Evolutionary conservation across 176 grass and related monocot genomes (phyloP), one percentile per base, ranked within the genome.

Genomic region (Pharus latifolius): DNA sequence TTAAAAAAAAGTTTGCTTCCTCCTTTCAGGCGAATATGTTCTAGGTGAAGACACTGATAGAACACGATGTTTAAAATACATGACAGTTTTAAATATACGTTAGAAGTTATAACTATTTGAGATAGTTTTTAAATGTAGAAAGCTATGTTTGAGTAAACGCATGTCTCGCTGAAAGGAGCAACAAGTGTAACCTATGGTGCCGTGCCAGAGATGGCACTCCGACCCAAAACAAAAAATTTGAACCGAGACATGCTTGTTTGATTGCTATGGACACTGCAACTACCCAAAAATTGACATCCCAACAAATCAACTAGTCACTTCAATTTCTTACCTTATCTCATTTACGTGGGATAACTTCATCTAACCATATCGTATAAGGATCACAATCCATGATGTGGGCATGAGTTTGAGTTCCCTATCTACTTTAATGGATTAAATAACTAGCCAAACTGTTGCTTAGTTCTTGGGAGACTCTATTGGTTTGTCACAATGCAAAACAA

Each of bases 201-300:
- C 74, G 67, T 66, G 42, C 51, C 22, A 1, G 20, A 28, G 18
- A 25, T 44, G 67, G 67, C 60, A 12, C 1, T 16, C 13, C 22
- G 13, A 31, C 18, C 22, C 30, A 38, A 3, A 24, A 49, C 22
- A 3, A 35, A 22, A 35, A 2, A 3, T 6, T 19, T 7, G 44
- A 41, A 78, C 80, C 27, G 23, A 37, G 41, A 15, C 11, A 17
- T 0, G 26, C 10, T 1, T 4, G 24, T 3, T 5, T 1, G 44
- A 29, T 74, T 28, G 70, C 15, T 23, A 76, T 46, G 47, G 72
- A 70, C 64, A 44, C 60, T 7, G 17, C 70, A 85, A 69, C 76
- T 20, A 33, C 63, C 56, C 2, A n/a, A 41, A 42, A 38, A 43
- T n/a, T 3, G 77, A 80, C 83, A 67, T 62, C 56, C 59, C 49